Evolutionary conservation across 2,329 filamentous ascomycete species (phyloP), one percentile per base, ranked within the genome.

Genomic region (Blumeriella jaapii): DNA sequence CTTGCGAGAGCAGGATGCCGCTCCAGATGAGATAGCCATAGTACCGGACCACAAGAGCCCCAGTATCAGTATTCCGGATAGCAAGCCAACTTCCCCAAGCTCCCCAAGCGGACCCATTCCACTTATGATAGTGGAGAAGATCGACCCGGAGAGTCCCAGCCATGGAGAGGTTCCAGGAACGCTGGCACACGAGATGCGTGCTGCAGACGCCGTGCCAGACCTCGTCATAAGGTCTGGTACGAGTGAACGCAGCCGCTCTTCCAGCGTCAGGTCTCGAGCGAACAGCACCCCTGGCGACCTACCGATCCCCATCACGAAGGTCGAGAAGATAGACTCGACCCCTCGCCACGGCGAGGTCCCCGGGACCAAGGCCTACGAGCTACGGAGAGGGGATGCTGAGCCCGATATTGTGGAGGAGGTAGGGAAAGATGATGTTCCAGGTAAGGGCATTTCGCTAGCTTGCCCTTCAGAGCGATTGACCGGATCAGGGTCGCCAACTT

Each of bases 101-200:
- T n/a, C n/a, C n/a, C 52, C 49, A 14, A 50, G 51, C 5, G 51
- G 46, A 15, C 69, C 72, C 12, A 67, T 75, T 38, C 74, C 71
- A 7, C 66, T 61, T 44, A 74, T 69, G 10, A 59, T 71, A 28
- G 65, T 75, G 10, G 70, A 76, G 51, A 71, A 67, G 56, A 60
- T 75, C 38, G 67, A 71, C 50, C 47, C 44, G 2, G 60, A 68
- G 44, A 60, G 65, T 50, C 64, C 67, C 3, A 67, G 69, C 26
- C 65, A 76, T 45, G 74, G 72, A 40, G 71, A 78, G 55, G 67
- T 77, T 25, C 72, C 71, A 1, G 71, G 71, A 19, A 77, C 73
- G 3, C 60, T 67, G 38, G 70, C 72, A 3, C 69, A 75, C 50
- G 55, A 65, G 27, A 61, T 66, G 53, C 64, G 71, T 42, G 63